Evolutionary conservation across 2,329 filamentous ascomycete species (phyloP), one percentile per base, ranked within the genome.

Genomic region (Botryotinia calthae): DNA sequence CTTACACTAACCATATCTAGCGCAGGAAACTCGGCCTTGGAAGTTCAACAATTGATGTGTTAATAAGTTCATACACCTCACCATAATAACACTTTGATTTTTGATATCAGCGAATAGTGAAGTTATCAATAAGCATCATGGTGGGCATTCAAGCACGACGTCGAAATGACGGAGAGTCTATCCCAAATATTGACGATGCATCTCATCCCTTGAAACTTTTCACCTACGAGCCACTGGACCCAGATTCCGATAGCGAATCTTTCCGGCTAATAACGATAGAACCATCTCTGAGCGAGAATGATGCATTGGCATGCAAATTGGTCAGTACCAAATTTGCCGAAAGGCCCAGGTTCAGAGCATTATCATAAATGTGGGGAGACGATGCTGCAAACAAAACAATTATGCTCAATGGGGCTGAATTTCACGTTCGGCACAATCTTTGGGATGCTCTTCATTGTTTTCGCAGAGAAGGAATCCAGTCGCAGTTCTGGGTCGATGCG

Each of bases 361-460:
- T 79, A 44, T 80, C 77, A 4, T 80, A 80, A 62, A 75, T 64
- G 31, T 77, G 77, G 77, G 77, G 77, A 0, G 72, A 69, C 8
- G 54, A 72, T 14, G 56, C 40, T 42, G 70, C 34, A 42, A 71
- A 73, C 18, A 71, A 75, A 31, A 48, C 40, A 37, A 76, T 78
- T 7, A 12, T 69, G 4, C 62, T 80, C 20, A 70, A 78, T 63
- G 74, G 74, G 7, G 18, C 34, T 12, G 22, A 40, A 0, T 73
- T 77, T 18, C n/a, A 28, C 1, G 37, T 70, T 25, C 31, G 46
- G 12, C 6, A 48, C 25, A 63, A 70, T 34, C 28, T 72, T 25
- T 66, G 12, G 25, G 12, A 67, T 37, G 51, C 66, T 58, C 42
- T 71, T 12, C 4, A 40, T 34, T 25, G 28, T 51, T 10, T 66